A percentile compares a stretch with the other conserved stretches of the same genome.
phyloP scores from a whole-genome alignment of 2,329 filamentous ascomycete species.

The Alternaria novae-zelandiae region DNA sequence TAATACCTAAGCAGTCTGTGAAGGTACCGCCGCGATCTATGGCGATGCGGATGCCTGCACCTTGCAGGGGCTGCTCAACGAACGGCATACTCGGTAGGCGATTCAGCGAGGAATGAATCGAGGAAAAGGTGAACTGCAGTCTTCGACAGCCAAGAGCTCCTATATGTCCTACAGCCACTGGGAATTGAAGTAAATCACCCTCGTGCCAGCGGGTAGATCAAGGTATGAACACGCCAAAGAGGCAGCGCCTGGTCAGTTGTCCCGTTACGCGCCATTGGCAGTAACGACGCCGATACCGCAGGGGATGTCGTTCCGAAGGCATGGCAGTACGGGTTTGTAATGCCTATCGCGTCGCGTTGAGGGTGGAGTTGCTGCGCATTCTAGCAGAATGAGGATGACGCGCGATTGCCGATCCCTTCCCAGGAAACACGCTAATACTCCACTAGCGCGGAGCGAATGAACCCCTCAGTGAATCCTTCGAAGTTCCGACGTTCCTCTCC shows the following conservation, averaged over 20 bases:
- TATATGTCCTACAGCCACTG: neutral
- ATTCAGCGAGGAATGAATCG: neutral
- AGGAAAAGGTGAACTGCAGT: neutral
- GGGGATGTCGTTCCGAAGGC: neutral
- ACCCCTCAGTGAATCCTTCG: neutral
- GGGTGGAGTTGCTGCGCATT: neutral
- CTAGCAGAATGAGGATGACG: conserved; percentile 1
- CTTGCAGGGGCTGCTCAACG: conserved; percentile 4
- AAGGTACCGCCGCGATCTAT: conserved; percentile 41
- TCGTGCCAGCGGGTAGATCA: neutral
- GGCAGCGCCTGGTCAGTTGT: neutral
- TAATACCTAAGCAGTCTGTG: conserved; percentile 30
- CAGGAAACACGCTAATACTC: neutral
- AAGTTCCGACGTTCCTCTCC: neutral
- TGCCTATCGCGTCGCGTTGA: neutral
- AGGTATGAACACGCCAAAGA: neutral
- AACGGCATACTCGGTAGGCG: conserved; percentile 11
- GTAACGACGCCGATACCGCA: neutral
- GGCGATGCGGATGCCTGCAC: conserved; percentile 20
- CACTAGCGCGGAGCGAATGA: neutral
- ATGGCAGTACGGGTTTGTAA: neutral
- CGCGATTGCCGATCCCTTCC: conserved; percentile 1
- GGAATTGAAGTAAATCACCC: neutral
- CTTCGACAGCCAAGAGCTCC: neutral
- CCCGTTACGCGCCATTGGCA: neutral